Conservation (phyloP, 2,329 filamentous ascomycete species). For the Fonsecaea monophora region DNA sequence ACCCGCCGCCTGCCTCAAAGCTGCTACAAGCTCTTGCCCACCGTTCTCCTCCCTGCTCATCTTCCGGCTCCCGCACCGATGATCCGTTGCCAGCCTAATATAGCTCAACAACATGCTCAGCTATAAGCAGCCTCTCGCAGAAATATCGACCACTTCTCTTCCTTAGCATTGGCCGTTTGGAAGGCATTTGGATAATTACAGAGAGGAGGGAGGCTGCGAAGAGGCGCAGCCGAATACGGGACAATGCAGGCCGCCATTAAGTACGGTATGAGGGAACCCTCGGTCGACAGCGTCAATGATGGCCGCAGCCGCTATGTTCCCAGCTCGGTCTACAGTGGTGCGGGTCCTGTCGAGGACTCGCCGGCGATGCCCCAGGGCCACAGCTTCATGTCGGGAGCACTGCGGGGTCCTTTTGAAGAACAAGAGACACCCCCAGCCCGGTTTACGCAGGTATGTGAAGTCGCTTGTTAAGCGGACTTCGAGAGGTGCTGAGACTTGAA, state of each 20-base stretch:
- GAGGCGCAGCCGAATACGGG: background rate
- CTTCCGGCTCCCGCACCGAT: background rate
- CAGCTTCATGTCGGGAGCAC: constrained; percentile 29
- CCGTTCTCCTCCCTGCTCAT: constrained; percentile 1
- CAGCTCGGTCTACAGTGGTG: constrained; percentile 40
- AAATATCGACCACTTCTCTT: background rate
- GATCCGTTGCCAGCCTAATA: constrained; percentile 3
- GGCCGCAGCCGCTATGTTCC: constrained; percentile 39
- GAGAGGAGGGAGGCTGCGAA: constrained; percentile 17
- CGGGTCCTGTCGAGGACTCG: constrained; percentile 35
- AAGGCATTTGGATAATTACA: constrained; percentile 24
- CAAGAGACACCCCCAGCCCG: constrained; percentile 26
- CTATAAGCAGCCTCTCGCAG: constrained; percentile 3
- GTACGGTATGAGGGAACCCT: constrained; percentile 35
- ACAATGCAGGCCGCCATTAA: constrained; percentile 35
- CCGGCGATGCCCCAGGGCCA: constrained; percentile 24
- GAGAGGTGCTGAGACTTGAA: constrained; percentile 16
- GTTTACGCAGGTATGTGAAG: constrained; percentile 25
- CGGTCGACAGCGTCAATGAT: constrained; percentile 36
- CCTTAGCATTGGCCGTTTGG: constrained; percentile 14
- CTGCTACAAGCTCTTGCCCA: background rate
- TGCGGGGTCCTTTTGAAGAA: constrained; percentile 34
- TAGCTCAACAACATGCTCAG: constrained; percentile 16
- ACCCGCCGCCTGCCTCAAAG: background rate
- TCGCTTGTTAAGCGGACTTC: background rate